Evolutionary conservation across 257 asterid species (phyloP).

Genomic region (Salvia splendens): DNA sequence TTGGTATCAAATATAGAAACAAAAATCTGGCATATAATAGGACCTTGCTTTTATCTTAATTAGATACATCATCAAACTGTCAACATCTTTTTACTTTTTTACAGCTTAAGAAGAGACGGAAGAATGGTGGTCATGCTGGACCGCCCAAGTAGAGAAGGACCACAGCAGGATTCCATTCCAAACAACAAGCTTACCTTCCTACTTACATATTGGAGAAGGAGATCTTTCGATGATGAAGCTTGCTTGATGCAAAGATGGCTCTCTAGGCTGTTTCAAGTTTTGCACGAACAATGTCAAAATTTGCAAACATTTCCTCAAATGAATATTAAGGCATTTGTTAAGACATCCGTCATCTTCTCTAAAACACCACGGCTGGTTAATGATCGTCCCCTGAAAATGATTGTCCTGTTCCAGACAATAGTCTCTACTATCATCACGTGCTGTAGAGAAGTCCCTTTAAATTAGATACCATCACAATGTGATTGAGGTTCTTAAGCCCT

Average conservation of each 20-base stretch:
- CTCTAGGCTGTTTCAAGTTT: constrained; percentile 39
- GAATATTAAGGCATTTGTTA: constrained; percentile 28
- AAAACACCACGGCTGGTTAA: constrained; percentile 24
- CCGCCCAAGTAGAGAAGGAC: constrained; percentile 45
- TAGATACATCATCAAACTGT: constrained; percentile 10
- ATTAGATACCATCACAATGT: constrained; percentile 41
- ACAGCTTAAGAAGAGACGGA: neutral
- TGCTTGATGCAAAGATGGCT: constrained; percentile 40
- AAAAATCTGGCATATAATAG: neutral
- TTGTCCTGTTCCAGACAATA: constrained; percentile 33
- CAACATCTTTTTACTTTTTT: neutral
- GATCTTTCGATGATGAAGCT: constrained; percentile 29
- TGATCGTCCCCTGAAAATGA: neutral
- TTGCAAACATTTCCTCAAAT: constrained; percentile 33
- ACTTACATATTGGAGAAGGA: constrained; percentile 36
- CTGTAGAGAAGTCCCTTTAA: constrained; percentile 32
- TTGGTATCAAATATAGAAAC: constrained; percentile 19
- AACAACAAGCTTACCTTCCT: constrained; percentile 39
- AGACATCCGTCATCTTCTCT: constrained; percentile 32
- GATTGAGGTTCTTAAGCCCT: constrained; percentile 36
- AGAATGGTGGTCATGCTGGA: constrained; percentile 1
- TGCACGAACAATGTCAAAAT: constrained; percentile 36
- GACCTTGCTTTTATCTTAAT: neutral
- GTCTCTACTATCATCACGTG: constrained; percentile 39
- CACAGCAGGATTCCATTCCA: constrained; percentile 50